Conservation (phyloP, 805 yeast genomes). For the Lipomyces anomalus region DNA sequence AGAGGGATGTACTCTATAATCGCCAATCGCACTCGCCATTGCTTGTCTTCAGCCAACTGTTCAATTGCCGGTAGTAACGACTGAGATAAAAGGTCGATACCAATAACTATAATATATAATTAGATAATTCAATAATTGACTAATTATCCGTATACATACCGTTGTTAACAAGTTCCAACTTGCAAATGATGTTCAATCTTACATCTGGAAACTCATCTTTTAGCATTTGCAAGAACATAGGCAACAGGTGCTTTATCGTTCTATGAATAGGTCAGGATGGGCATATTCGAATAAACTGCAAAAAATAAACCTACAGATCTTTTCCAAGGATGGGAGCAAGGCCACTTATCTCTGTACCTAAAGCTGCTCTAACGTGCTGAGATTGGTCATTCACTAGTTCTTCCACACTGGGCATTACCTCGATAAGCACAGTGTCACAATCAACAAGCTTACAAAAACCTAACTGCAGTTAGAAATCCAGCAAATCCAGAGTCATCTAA, state of each 20-base stretch:
- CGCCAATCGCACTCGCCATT: constrained; percentile 97
- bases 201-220: constrained; percentile 97
- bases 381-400: constrained; percentile 83
- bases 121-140: neutral
- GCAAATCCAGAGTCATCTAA: too few relatives aligned
- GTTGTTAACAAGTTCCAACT: constrained; percentile 84
- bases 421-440: constrained; percentile 51
- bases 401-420: constrained; percentile 77
- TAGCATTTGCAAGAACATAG: constrained; percentile 85
- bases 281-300: neutral
- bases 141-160: neutral
- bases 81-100: constrained; percentile 80
- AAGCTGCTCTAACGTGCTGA: constrained; percentile 87
- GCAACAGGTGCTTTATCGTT: constrained; percentile 76
- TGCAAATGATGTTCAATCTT: constrained; percentile 86
- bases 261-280: constrained; percentile 28
- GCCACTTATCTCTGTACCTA: constrained; percentile 82
- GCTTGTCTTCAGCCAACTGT: constrained; percentile 90
- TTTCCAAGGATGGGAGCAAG: constrained; percentile 81
- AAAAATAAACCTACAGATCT: constrained; percentile 36
- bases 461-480: constrained; percentile 34
- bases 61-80: constrained; percentile 91
- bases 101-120: constrained; percentile 50
- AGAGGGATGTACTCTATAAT: constrained; percentile 95
- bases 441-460: constrained; percentile 34